Evolutionary conservation across 108 stramenopile genomes (phyloP), one percentile per base, ranked within the genome.

Genomic region (Cyclostephanos invisitatus): DNA sequence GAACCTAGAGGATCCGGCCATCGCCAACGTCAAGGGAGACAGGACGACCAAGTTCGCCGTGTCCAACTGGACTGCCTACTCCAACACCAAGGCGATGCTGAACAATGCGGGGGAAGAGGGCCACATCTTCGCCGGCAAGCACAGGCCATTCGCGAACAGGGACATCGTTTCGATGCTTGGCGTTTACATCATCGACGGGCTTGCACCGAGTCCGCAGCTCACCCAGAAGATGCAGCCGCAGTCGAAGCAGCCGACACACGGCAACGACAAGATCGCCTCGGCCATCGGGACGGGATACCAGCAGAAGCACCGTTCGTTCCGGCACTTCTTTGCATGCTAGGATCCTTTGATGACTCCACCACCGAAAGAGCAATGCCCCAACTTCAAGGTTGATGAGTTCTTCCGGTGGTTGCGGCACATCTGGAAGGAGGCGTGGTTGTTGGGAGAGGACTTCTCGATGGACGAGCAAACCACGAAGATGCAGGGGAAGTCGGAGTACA

Each of bases 361-460:
- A 18, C 21, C 18, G 3, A 68, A 68, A 57, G 32, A 68, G 25
- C 36, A 56, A 32, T 68, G 67, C 54, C 67, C 67, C 10, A 68
- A 68, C 25, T 68, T 58, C 53, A 68, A 68, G 28, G 54, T 56
- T 27, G 67, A 68, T 59, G 54, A 57, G 25, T 68, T 68, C 56
- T 68, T 68, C 57, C 67, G 67, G 22, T 68, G 67, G 67, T 18
- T 68, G 28, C 67, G 67, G 28, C 56, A 57, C 57, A 56, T 68
- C 36, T 68, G 67, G 67, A 68, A 68, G 54, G 53, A 68, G 67
- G 67, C 67, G 53, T 68, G 67, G 67, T 35, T 68, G 15, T 55
- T 68, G 36, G 67, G 53, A 37, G 56, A 68, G 67, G 56, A 68
- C 38, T 35, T 18, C 7, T 68, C 67, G 32, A 55, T 68, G 12